A percentile compares a stretch with the other conserved stretches of the same genome.
phyloP scores from a whole-genome alignment of 257 asterid species.

The Parsonsia alboflavescens region DNA sequence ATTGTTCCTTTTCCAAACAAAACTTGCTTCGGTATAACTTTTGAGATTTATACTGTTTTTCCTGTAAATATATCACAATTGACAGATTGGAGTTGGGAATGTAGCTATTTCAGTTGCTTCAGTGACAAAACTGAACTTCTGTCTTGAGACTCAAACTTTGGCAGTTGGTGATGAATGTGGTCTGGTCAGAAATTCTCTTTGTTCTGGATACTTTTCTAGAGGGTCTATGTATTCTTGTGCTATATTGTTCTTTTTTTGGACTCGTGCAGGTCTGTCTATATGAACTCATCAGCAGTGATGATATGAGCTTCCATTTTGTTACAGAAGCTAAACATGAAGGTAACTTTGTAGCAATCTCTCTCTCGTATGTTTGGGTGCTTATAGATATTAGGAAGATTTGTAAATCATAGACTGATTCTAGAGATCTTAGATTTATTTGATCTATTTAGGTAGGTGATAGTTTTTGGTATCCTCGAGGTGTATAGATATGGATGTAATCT shows the following conservation, averaged over 20 bases:
- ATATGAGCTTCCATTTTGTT: conserved; percentile 46
- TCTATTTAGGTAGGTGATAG: too few species aligned
- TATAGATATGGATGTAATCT: not conserved
- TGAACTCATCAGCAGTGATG: conserved; percentile 43
- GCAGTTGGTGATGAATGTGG: conserved; percentile 85
- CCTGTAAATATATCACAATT: conserved; percentile 26
- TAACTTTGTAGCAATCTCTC: conserved; percentile 13
- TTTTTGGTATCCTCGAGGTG: too few species aligned
- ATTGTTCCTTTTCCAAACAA: not conserved
- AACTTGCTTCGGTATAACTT: not conserved
- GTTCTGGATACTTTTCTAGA: conserved; percentile 15
- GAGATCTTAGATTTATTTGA: too few species aligned
- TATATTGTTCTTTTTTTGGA: conserved; percentile 22
- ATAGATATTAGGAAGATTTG: too few species aligned
- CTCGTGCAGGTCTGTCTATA: conserved; percentile 57
- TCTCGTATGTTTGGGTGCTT: not conserved
- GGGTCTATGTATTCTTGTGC: conserved; percentile 10
- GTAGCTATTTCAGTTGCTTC: conserved; percentile 46
- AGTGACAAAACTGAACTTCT: conserved; percentile 54
- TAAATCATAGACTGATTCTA: too few species aligned
- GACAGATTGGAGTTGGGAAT: conserved; percentile 48
- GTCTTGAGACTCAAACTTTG: conserved; percentile 59
- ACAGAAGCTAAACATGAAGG: conserved; percentile 72
- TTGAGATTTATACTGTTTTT: not conserved
- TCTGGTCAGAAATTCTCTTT: conserved; percentile 57